These are phyloP conservation scores for Oidium heveae DNA, from an alignment of 2,329 filamentous ascomycete species.

Conservation along the genomic window DNA sequence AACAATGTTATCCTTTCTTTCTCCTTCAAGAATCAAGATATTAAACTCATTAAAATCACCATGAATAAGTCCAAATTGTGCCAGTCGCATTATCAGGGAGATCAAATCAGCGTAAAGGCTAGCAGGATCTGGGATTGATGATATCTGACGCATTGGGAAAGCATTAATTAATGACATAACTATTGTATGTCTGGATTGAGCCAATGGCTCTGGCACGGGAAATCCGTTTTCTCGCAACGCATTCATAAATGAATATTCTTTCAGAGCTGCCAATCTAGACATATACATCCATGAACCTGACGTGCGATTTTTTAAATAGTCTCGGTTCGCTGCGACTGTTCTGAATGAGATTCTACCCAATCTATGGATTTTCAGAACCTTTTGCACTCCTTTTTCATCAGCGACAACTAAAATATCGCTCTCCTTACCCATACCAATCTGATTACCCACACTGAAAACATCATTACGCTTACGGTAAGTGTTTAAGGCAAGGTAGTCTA, in stretches of 20 bases:
- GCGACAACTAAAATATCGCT: constrained; percentile 92
- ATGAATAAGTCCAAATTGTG: constrained; percentile 73
- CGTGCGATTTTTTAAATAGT: constrained; percentile 65
- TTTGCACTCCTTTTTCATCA: constrained; percentile 47
- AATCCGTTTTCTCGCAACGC: constrained; percentile 65
- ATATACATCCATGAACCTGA: constrained; percentile 96
- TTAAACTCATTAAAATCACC: constrained; percentile 99
- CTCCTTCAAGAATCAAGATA: constrained; percentile 77
- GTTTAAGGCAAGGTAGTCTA: constrained; percentile 93
- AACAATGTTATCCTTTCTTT: constrained; percentile 16
- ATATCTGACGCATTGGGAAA: constrained; percentile 73
- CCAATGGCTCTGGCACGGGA: constrained; percentile 65
- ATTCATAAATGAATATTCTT: constrained; percentile 87
- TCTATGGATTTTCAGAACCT: constrained; percentile 84
- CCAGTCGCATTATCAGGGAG: constrained; percentile 58
- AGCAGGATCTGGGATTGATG: constrained; percentile 59
- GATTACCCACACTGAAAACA: constrained; percentile 79
- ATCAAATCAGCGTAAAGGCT: constrained; percentile 82
- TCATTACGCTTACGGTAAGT: constrained; percentile 55
- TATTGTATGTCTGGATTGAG: constrained; percentile 82
- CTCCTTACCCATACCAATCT: constrained; percentile 92
- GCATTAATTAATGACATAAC: constrained; percentile 89
- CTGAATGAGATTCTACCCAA: constrained; percentile 91
- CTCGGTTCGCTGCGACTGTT: constrained; percentile 82
- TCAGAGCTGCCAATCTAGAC: constrained; percentile 72